Base-by-base conservation (phyloP, 495 filamentous ascomycete species). In the Aspergillus funiculosus region DNA sequence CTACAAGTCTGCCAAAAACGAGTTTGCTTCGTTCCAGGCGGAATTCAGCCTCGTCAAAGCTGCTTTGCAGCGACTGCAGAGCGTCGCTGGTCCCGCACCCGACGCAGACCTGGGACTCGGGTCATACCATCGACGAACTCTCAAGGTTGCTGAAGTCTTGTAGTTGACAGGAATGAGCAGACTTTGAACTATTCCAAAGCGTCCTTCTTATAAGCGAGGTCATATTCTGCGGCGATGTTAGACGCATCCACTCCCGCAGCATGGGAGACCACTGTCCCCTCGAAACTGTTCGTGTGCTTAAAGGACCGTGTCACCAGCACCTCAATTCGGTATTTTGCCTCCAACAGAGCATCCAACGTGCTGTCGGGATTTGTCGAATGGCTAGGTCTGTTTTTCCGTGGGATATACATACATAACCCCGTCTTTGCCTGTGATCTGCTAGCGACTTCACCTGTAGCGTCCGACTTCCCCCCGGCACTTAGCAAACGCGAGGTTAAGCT, bases 281-380 rank as follows among this genome's bases (percentile, higher is more conserved):
- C 6, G 48, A 50, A 24, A 39, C 48, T 1, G 40, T 50, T 1
- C 48, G 48, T 21, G 36, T 44, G 3, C 15, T n/a, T 50, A 1
- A 15, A 26, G 13, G 48, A 50, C 15, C 40, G 15, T 14, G 13
- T 31, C 32, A 34, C 34, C 9, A 27, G 42, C 6, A 13, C 10
- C 0, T 50, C 48, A 3, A 43, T 50, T 4, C 28, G 44, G 7
- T 50, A 50, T 20, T 50, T 50, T 22, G 40, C 40, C 2, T 44
- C 48, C 0, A 19, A 20, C 13, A 22, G 32, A 10, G 43, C 31
- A 13, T 38, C 43, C 10, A 15, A 29, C 9, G 7, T 14, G 20
- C 34, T 20, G 7, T 26, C 22, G 10, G 39, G 13, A 13, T 43
- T 44, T 14, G 9, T 32, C 2, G 48, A 44, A 10, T 21, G 13